Base-by-base conservation (phyloP, 2,329 filamentous ascomycete genomes). In the Diaporthe batatas region DNA sequence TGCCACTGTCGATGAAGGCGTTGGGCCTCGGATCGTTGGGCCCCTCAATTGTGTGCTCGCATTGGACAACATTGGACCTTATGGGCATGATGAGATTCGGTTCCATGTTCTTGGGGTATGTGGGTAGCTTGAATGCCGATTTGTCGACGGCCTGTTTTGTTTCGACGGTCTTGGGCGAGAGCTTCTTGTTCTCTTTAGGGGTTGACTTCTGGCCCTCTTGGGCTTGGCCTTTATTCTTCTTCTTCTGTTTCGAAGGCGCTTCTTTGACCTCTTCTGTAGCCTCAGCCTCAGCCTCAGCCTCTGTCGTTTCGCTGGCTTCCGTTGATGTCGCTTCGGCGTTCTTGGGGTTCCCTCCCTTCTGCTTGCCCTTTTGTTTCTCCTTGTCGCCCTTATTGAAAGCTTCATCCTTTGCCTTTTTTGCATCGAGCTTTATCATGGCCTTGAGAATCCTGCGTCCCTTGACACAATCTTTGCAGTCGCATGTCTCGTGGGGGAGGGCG, bases 11-110 rank as follows among this genome's bases (percentile, higher is more conserved):
- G 76, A 86, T 87, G 77, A 88, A 91, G 54, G 89, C 88, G 76
- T 91, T 91, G 16, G 89, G 90, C 2, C 83, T 83, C 11, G 89
- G 89, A 74, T 91, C 89, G 55, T 85, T 81, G 4, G 82, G 81
- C 1, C 79, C 81, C 75, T 90, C 88, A 25, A 91, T 80, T 2
- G 88, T 83, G 74, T 90, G 86, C 77, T 91, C 89, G 1, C 89
- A 83, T 69, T 89, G 84, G 44, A 91, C 78, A 23, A 89, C 84
- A 62, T 87, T 83, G 34, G 86, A 82, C 34, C 83, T 82, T 53
- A 85, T 80, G 2, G 87, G 86, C 75, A 86, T 80, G 55, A 90
- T 81, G 67, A 86, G 82, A 57, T 87, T 83, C 0, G 86, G 84
- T 6, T 80, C 80, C 67, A 75, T 68, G n/a, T 42, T 36, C 23